Base-by-base conservation (phyloP, 2,329 filamentous ascomycete species). In the Alternaria arborescens region DNA sequence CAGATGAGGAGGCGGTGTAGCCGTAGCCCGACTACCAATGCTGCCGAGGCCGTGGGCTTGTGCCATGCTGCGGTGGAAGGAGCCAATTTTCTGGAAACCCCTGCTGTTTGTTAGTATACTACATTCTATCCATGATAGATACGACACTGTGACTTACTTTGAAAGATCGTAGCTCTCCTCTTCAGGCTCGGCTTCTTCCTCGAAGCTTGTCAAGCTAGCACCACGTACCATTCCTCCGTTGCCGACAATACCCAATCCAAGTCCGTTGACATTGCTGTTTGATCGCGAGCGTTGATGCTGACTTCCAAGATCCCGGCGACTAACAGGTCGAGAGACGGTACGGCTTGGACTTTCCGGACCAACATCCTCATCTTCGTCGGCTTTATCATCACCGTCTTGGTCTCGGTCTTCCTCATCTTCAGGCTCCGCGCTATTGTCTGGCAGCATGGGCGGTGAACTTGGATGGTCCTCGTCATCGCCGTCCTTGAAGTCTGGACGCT, bases 31-130 rank as follows among this genome's bases (percentile, higher is more conserved):
- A 11, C 52, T 41, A 18, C 52, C 43, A 8, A 59, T 54, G 18
- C 57, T 65, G 20, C 68, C 67, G 28, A 76, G 61, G 8, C 72
- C 71, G 24, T 77, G 75, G 12, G 69, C 70, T 41, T 75, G 73
- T 18, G 73, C 73, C 55, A 77, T 72, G 55, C 61, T 75, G 28
- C 72, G 71, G 48, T 84, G 82, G 65, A 82, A 84, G 2, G 78
- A 77, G 28, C 82, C 82, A 51, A 84, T 84, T 34, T 81, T 81
- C 63, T 83, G 81, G 71, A 84, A 84, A 24, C 82, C 82, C 74
- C 82, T 83, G 61, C 24, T 0, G 16, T 28, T 53, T 77, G 58
- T 77, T 64, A 77, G 69, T 32, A 50, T 55, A 8, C 14, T 4
- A 18, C 0, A 2, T 3, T 50, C 12, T 24, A 24, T 4, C 7